Evolutionary conservation across 2,329 filamentous ascomycete species (phyloP), one percentile per base, ranked within the genome.

Genomic region (Lasiodiplodia sp.): DNA sequence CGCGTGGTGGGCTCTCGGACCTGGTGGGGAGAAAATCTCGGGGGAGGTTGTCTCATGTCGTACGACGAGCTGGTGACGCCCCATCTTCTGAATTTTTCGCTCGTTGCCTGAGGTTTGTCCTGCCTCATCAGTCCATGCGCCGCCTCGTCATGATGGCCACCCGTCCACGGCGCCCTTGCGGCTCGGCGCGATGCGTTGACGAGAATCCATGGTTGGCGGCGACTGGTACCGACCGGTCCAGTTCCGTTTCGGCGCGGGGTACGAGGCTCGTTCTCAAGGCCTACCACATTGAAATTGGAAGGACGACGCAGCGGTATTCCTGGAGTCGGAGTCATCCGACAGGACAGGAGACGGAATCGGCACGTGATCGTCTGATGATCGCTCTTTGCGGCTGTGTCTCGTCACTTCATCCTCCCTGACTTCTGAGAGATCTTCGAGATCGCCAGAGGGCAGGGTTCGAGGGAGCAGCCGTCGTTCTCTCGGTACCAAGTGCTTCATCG

Each of bases 61-160:
- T 64, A 64, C 60, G 60, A 64, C 25, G 60, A 64, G 60, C 60
- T 64, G 60, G 44, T 64, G 60, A 64, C 60, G 60, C 60, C 60
- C 44, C 60, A 52, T 52, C 60, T 52, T 64, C 23, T 52, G 44
- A 47, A n/a, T 47, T 47, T 47, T 47, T 14, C 12, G 16, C 2
- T 21, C 25, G 60, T 6, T 64, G 60, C 60, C 60, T 52, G 60
- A 64, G 60, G 38, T 64, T 21, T 12, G 58, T 3, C 25, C 49
- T 47, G 58, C 58, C 28, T 25, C 40, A 16, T 4, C 38, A 16
- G 38, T 40, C 38, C 8, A 40, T 16, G 40, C 40, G n/a, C 60
- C 40, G 25, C 40, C 55, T 18, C 10, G n/a, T 18, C n/a, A 25
- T 40, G 34, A 2, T 21, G 3, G 31, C 16, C 16, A 1, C 6